These are phyloP conservation scores for Sinapis alba DNA, from an alignment of 441 rosid species.

Conservation along the genomic window DNA sequence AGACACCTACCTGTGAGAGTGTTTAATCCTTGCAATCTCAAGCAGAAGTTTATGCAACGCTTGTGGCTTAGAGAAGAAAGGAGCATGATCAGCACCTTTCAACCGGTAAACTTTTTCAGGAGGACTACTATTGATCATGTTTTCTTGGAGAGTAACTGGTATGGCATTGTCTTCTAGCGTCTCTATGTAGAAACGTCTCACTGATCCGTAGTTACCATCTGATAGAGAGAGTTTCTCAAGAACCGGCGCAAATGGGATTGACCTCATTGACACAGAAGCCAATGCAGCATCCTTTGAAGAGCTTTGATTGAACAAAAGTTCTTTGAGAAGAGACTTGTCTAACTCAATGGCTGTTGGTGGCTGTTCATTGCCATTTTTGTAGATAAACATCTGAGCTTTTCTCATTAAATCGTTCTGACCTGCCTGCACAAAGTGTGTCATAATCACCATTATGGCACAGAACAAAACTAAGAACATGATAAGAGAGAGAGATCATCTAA, in stretches of 20 bases:
- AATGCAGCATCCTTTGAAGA: constrained; percentile 89
- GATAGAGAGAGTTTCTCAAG: constrained; percentile 86
- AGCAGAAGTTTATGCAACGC: constrained; percentile 77
- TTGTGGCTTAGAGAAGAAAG: constrained; percentile 98
- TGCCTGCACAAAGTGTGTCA: constrained; percentile 46
- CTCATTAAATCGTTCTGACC: constrained; percentile 68
- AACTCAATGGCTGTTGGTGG: constrained; percentile 91
- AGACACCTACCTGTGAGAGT: neutral
- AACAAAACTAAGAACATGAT: neutral
- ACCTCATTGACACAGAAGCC: constrained; percentile 92
- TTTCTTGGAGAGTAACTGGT: constrained; percentile 65
- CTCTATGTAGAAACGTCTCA: constrained; percentile 78
- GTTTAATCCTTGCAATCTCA: constrained; percentile 57
- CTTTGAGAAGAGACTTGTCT: constrained; percentile 71
- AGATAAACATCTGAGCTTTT: constrained; percentile 72
- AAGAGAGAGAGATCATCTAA: constrained; percentile 28
- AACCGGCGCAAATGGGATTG: constrained; percentile 92
- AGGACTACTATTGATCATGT: constrained; percentile 69
- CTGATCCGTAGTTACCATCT: constrained; percentile 67
- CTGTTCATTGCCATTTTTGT: constrained; percentile 72
- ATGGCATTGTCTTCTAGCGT: constrained; percentile 81
- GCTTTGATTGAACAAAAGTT: constrained; percentile 78
- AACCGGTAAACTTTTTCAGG: constrained; percentile 75
- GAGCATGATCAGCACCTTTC: constrained; percentile 93
- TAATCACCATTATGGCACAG: neutral